These are phyloP conservation scores for Kitagawia praeruptora DNA, from an alignment of 129 eudicot species.

Conservation along the genomic window DNA sequence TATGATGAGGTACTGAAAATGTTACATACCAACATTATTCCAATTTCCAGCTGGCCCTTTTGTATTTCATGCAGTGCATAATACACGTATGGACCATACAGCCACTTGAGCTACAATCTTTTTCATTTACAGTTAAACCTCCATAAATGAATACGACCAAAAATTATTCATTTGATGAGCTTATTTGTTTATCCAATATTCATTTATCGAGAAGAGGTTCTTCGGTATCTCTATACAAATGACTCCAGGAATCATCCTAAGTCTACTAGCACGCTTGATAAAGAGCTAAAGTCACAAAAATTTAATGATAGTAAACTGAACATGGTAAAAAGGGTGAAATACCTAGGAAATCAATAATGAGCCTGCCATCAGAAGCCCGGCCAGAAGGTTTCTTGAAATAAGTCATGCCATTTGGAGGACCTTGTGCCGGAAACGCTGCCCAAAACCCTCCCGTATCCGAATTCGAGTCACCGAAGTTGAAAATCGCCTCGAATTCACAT, in stretches of 20 bases:
- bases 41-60: not conserved
- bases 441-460: constrained; percentile 91
- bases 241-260: not conserved
- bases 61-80: not conserved
- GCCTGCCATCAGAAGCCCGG: constrained; percentile 77
- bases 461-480: constrained; percentile 93
- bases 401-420: constrained; percentile 75
- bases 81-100: not conserved
- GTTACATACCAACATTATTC: not conserved
- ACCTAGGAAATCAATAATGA: constrained; percentile 78
- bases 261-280: not conserved
- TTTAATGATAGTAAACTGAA: not conserved
- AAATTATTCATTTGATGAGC: no score
- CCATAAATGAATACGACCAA: no score
- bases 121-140: not conserved
- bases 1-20: not conserved
- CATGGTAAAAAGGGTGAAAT: constrained; percentile 1
- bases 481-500: constrained; percentile 66
- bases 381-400: constrained; percentile 79
- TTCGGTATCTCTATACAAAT: not conserved
- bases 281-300: not conserved
- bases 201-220: no score
- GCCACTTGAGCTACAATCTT: not conserved
- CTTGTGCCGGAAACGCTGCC: constrained; percentile 71
- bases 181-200: no score